Evolutionary conservation across 768 basidiomycete species (phyloP).

Genomic region (Pleurotus sapidus): DNA sequence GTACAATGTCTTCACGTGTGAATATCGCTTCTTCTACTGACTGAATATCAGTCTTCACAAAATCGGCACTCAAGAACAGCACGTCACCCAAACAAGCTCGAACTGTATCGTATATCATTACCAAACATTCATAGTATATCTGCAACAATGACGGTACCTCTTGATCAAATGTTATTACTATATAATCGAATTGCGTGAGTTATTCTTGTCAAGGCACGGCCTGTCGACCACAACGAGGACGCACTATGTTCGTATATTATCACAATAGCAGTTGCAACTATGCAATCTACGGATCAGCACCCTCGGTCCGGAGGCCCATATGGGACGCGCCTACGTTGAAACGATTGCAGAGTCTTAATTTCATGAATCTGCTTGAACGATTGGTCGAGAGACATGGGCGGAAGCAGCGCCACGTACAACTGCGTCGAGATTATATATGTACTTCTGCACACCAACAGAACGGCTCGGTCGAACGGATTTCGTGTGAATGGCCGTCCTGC

Average conservation of each 20-base stretch:
- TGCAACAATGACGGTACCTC: not conserved
- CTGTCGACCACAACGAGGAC: not conserved
- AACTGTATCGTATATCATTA: not conserved
- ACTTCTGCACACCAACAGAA: not conserved
- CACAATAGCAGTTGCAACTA: not conserved
- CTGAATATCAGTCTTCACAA: not conserved
- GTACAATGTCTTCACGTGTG: slow-evolving; percentile 1
- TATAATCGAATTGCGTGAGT: not conserved
- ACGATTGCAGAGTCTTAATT: slow-evolving; percentile 1
- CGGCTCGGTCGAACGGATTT: too few species aligned
- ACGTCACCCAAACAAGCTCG: slow-evolving; percentile 4
- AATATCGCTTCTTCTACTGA: not conserved
- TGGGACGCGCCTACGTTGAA: not conserved
- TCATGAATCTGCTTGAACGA: slow-evolving; percentile 3
- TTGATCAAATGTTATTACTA: slow-evolving; percentile 1
- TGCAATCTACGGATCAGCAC: not conserved
- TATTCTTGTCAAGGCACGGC: not conserved
- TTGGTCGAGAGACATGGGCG: not conserved
- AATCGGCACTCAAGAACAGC: not conserved
- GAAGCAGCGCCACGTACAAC: not conserved
- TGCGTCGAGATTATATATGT: not conserved
- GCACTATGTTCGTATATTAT: slow-evolving; percentile 3
- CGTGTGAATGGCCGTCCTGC: too few species aligned
- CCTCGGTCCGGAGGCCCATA: too few species aligned
- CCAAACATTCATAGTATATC: too few species aligned